Evolutionary conservation across 2,329 filamentous ascomycete species (phyloP).

Genomic region (Trichophyton equinum): DNA sequence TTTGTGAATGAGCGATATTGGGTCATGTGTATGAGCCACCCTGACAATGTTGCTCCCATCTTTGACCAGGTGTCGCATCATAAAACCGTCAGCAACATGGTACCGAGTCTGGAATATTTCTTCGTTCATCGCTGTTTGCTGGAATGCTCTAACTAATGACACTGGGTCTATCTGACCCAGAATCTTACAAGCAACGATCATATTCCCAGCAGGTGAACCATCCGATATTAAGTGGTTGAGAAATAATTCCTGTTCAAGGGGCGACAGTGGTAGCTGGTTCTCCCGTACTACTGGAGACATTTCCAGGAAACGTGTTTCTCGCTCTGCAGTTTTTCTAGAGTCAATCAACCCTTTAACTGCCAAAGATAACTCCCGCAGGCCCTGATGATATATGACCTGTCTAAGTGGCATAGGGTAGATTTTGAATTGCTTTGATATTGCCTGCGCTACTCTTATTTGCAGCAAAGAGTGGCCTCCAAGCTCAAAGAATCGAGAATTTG

Average conservation of each 20-base stretch:
- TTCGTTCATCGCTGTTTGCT: background rate
- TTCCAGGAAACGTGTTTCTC: background rate
- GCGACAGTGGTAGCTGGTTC: background rate
- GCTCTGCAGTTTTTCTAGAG: background rate
- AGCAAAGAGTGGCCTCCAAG: slow-evolving; percentile 14
- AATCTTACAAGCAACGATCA: background rate
- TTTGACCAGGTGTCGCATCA: background rate
- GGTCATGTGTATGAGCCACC: background rate
- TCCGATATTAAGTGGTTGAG: background rate
- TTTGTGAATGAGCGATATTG: background rate
- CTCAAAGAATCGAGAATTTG: slow-evolving; percentile 8
- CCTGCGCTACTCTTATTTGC: slow-evolving; percentile 11
- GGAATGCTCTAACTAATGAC: background rate
- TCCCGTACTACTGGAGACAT: background rate
- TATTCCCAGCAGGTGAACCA: background rate
- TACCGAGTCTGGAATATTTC: background rate
- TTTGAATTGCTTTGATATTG: slow-evolving; percentile 7
- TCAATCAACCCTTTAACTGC: background rate
- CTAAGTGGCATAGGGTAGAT: background rate
- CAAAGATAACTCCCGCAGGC: background rate
- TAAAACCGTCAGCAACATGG: background rate
- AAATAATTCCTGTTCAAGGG: background rate
- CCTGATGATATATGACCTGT: background rate
- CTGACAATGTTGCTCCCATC: background rate
- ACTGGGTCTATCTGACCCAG: background rate